Evolutionary conservation across 2,329 filamentous ascomycete genomes (phyloP).

Genomic region (Coniochaeta sp.): DNA sequence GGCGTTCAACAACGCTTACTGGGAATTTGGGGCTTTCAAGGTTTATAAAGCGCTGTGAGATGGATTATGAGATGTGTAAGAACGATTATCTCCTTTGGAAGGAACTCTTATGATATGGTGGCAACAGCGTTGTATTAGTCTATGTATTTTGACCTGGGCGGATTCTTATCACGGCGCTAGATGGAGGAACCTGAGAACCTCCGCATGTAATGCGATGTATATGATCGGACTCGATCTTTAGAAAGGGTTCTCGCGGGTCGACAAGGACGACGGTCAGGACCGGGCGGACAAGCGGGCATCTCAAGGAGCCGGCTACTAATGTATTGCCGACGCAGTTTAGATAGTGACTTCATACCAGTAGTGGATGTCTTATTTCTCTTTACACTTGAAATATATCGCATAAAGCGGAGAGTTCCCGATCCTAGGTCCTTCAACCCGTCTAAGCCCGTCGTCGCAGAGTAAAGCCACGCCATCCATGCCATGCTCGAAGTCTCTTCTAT

Average conservation of each 20-base stretch:
- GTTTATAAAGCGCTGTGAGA: slow-evolving; percentile 38
- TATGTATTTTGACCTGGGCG: background rate
- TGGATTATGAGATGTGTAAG: slow-evolving; percentile 1
- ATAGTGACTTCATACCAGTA: background rate
- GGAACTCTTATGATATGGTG: background rate
- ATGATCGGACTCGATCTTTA: background rate
- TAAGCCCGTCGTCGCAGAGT: background rate
- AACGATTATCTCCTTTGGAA: background rate
- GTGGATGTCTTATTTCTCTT: background rate
- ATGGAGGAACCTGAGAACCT: background rate
- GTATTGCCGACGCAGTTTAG: background rate
- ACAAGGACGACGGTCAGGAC: background rate
- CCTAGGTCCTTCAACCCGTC: background rate
- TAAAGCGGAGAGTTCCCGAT: background rate
- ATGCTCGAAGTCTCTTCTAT: background rate
- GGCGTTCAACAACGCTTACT: slow-evolving; percentile 53
- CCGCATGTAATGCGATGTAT: background rate
- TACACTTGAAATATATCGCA: background rate
- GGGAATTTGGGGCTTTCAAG: slow-evolving; percentile 56
- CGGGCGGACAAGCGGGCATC: background rate
- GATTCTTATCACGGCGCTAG: background rate
- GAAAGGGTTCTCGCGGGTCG: background rate
- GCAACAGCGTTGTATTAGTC: background rate
- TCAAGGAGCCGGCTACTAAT: background rate
- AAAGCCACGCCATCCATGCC: background rate